These are phyloP conservation scores for Botrytis cinerea DNA, from an alignment of 2,329 filamentous ascomycete genomes.

Conservation along the genomic window DNA sequence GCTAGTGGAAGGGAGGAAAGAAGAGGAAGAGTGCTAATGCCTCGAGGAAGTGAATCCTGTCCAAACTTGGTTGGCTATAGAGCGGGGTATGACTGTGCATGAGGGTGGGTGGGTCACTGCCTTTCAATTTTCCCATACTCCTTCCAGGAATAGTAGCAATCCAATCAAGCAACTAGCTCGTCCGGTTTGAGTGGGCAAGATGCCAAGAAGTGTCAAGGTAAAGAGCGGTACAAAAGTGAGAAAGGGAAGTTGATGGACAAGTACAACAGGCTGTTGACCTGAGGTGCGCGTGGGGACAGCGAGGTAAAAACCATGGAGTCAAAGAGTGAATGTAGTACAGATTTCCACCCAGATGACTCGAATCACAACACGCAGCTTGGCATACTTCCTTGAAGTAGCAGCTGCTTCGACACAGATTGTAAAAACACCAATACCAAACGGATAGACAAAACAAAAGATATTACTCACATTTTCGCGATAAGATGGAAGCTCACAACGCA, in stretches of 20 bases:
- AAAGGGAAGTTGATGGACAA: background rate
- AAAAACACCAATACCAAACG: background rate
- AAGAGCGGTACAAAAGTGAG: background rate
- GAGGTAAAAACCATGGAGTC: background rate
- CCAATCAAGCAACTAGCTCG: background rate
- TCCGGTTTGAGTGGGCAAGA: background rate
- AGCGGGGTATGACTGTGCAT: conserved; percentile 1
- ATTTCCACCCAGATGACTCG: too few species aligned
- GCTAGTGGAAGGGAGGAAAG: background rate
- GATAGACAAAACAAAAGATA: background rate
- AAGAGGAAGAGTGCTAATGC: background rate
- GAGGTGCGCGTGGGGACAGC: background rate
- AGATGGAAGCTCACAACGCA: conserved; percentile 53
- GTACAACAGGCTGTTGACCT: background rate
- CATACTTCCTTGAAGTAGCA: conserved; percentile 16
- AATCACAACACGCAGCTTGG: background rate
- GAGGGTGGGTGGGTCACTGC: background rate
- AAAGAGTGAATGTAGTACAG: background rate
- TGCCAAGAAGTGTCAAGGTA: background rate
- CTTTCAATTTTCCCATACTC: background rate
- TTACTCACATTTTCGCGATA: conserved; percentile 22
- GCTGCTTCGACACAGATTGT: too few species aligned
- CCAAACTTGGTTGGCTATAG: background rate
- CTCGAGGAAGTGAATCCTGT: background rate
- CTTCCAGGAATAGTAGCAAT: background rate